Evolutionary conservation across 2,329 filamentous ascomycete species (phyloP).

Genomic region (Zopfia rhizophila): DNA sequence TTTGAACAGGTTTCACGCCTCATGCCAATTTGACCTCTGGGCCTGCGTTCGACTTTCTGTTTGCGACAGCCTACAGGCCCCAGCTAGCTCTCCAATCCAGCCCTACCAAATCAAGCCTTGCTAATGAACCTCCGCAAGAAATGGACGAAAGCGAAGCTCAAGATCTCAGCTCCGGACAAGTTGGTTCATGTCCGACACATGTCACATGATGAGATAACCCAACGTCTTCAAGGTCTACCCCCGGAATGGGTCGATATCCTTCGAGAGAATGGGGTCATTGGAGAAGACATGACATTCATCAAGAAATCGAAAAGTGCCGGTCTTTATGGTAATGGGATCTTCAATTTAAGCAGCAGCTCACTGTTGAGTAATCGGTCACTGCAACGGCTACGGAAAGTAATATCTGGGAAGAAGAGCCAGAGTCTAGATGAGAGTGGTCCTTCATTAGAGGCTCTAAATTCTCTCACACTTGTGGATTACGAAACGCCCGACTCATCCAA

Average conservation of each 20-base stretch:
- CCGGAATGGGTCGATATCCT: conserved; percentile 9
- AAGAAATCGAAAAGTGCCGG: conserved; percentile 13
- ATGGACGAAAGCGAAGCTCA: conserved; percentile 6
- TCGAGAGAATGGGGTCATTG: conserved; percentile 11
- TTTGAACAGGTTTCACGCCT: too few species aligned
- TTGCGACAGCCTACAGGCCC: too few species aligned
- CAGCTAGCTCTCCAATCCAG: too few species aligned
- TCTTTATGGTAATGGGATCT: conserved; percentile 8
- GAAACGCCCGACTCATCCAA: neutral
- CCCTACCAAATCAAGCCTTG: too few species aligned
- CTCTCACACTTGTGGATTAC: neutral
- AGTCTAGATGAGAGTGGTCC: too few species aligned
- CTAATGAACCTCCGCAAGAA: conserved; percentile 2
- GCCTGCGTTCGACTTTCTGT: too few species aligned
- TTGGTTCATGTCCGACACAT: too few species aligned
- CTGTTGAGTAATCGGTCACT: conserved; percentile 12
- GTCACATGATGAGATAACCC: conserved; percentile 11
- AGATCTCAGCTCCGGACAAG: conserved; percentile 9
- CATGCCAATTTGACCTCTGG: too few species aligned
- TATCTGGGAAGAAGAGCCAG: conserved; percentile 3
- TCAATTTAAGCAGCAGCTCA: conserved; percentile 9
- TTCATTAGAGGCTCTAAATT: neutral
- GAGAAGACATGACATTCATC: conserved; percentile 9
- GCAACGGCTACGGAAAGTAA: conserved; percentile 8
- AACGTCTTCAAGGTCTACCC: conserved; percentile 10